A percentile compares a stretch with the other conserved stretches of the same genome.
Conservation (phyloP, 305 asterid genomes). For the Salvia sclarea region DNA sequence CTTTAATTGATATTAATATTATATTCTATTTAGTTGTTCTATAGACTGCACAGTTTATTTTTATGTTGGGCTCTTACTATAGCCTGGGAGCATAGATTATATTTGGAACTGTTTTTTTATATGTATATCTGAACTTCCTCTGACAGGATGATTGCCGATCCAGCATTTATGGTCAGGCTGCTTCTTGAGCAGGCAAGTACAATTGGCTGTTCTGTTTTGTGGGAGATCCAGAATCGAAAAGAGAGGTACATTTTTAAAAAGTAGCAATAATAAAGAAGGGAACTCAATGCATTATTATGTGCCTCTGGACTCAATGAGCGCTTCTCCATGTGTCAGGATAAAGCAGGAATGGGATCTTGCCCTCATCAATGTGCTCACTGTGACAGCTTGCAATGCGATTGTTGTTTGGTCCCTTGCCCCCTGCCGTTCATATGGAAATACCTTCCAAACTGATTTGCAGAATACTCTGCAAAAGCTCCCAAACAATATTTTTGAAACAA, state of each 20-base stretch:
- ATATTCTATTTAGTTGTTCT: constrained; percentile 11
- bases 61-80: background rate
- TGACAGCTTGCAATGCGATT: constrained; percentile 86
- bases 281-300: background rate
- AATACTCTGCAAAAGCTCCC: constrained; percentile 98
- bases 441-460: constrained; percentile 93
- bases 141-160: constrained; percentile 98
- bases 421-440: constrained; percentile 95
- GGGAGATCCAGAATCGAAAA: constrained; percentile 92
- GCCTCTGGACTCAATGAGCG: constrained; percentile 24
- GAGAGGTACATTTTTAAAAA: constrained; percentile 70
- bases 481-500: constrained; percentile 84
- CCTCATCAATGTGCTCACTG: constrained; percentile 87
- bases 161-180: constrained; percentile 77
- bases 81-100: background rate
- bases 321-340: constrained; percentile 54
- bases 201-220: constrained; percentile 89
- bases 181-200: constrained; percentile 95
- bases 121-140: constrained; percentile 27
- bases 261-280: background rate
- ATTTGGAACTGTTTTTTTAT: constrained; percentile 17
- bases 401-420: constrained; percentile 98
- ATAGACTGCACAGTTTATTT: background rate
- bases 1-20: background rate
- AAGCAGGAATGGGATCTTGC: constrained; percentile 99